These are phyloP conservation scores for Bombardia bombarda DNA, from an alignment of 495 filamentous ascomycete species.

Conservation along the genomic window DNA sequence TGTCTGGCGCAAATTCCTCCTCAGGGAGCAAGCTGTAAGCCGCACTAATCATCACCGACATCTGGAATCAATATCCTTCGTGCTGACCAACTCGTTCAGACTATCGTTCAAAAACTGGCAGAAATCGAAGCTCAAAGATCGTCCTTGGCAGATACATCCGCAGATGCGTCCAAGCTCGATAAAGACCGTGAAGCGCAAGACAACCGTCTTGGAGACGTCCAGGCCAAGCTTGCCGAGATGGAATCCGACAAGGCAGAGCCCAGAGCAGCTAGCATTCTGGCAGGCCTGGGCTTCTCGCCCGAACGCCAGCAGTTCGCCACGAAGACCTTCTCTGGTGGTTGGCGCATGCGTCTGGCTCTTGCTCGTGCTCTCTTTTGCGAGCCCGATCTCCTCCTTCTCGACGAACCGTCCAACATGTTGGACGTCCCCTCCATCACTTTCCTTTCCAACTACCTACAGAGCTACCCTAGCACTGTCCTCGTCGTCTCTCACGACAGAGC, in stretches of 20 bases:
- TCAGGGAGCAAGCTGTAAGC: constrained; percentile 79
- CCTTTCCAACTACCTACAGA: constrained; percentile 90
- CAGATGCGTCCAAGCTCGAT: constrained; percentile 75
- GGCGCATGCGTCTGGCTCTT: constrained; percentile 95
- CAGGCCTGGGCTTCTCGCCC: constrained; percentile 91
- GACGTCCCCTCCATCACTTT: constrained; percentile 99
- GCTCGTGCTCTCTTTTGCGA: constrained; percentile 97
- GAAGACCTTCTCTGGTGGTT: constrained; percentile 98
- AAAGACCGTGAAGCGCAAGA: constrained; percentile 84
- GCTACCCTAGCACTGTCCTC: constrained; percentile 88
- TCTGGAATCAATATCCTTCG: no score
- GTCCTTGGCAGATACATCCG: constrained; percentile 76
- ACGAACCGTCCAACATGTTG: constrained; percentile 99
- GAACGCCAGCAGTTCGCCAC: constrained; percentile 91
- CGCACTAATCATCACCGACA: no score
- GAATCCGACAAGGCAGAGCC: constrained; percentile 98
- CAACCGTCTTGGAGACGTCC: constrained; percentile 79
- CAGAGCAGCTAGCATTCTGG: constrained; percentile 88
- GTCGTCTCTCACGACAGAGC: constrained; percentile 99
- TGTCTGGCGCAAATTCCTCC: constrained; percentile 94
- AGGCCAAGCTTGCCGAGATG: constrained; percentile 93
- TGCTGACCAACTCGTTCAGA: no score
- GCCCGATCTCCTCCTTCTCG: constrained; percentile 89
- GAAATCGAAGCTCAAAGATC: constrained; percentile 73
- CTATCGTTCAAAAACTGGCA: constrained; percentile 68